Conservation (phyloP, 2,329 filamentous ascomycete species). For the Pseudogymnoascus sp. region DNA sequence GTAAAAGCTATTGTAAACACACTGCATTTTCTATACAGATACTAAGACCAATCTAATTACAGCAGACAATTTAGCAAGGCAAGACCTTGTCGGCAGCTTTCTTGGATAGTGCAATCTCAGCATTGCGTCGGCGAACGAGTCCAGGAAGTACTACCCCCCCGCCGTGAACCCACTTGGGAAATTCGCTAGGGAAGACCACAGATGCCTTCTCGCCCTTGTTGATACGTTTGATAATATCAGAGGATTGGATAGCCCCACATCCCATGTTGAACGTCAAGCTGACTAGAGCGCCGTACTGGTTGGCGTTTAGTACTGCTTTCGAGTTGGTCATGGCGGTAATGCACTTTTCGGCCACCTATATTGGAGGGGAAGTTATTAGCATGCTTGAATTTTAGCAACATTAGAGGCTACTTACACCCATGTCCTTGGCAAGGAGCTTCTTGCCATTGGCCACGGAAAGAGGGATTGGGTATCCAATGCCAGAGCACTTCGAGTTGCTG, state of each 20-base stretch:
- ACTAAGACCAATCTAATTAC: not conserved
- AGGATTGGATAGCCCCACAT: slow-evolving; percentile 34
- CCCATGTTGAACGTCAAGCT: slow-evolving; percentile 47
- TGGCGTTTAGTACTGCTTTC: slow-evolving; percentile 37
- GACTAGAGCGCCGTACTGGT: slow-evolving; percentile 47
- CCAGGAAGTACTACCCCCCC: slow-evolving; percentile 35
- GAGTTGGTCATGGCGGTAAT: slow-evolving; percentile 32
- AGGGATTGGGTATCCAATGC: slow-evolving; percentile 41
- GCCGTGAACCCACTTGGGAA: slow-evolving; percentile 42
- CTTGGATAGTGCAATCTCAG: slow-evolving; percentile 38
- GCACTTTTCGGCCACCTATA: slow-evolving; percentile 31
- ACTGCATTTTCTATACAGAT: not conserved
- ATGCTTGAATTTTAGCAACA: not conserved
- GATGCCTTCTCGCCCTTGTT: slow-evolving; percentile 38
- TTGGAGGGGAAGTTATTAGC: not conserved
- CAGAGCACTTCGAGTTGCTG: slow-evolving; percentile 34
- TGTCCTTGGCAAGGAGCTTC: slow-evolving; percentile 34
- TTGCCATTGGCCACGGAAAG: slow-evolving; percentile 35
- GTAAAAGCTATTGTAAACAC: not conserved
- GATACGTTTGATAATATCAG: slow-evolving; percentile 36
- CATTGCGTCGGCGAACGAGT: slow-evolving; percentile 36
- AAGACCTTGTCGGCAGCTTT: slow-evolving; percentile 7
- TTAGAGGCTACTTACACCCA: slow-evolving; percentile 25
- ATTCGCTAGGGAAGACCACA: slow-evolving; percentile 37
- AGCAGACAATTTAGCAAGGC: not conserved